Conservation (phyloP, 192 early-diverging fungal genomes). For the Gryganskiella cystojenkinii region DNA sequence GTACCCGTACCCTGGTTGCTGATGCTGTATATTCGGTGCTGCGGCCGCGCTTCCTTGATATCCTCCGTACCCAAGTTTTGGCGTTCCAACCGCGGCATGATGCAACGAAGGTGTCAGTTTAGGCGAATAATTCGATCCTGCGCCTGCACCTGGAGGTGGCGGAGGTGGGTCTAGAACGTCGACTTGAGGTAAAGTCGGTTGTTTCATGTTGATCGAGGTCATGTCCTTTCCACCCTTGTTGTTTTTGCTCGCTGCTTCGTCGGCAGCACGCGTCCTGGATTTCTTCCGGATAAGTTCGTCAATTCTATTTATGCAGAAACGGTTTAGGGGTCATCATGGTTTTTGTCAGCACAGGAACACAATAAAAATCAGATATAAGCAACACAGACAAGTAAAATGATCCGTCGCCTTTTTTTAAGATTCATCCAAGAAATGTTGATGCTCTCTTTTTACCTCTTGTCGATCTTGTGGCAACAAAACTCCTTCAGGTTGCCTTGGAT, state of each 20-base stretch:
- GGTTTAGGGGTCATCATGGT: too few relatives aligned
- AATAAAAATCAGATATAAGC: background rate
- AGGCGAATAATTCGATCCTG: constrained; percentile 11
- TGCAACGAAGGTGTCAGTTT: constrained; percentile 1
- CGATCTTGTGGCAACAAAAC: constrained; percentile 89
- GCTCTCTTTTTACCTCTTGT: constrained; percentile 74
- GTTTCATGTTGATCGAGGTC: constrained; percentile 11
- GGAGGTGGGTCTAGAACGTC: constrained; percentile 12
- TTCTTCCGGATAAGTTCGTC: constrained; percentile 67
- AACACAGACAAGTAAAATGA: background rate
- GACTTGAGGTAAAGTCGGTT: constrained; percentile 52
- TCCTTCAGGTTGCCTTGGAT: constrained; percentile 92
- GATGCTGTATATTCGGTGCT: background rate
- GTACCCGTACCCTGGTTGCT: constrained; percentile 13
- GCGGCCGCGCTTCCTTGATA: too few relatives aligned
- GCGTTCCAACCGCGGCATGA: background rate
- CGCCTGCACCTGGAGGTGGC: constrained; percentile 1
- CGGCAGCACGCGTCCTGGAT: constrained; percentile 55
- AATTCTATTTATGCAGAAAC: constrained; percentile 52
- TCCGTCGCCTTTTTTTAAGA: background rate
- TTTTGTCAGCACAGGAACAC: constrained; percentile 11
- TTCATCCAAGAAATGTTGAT: background rate
- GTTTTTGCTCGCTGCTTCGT: constrained; percentile 15
- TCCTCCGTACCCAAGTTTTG: constrained; percentile 2
- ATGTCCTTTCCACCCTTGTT: constrained; percentile 13